Evolutionary conservation across 129 eudicot species (phyloP).

Genomic region (Chrysanthemum lavandulifolium): DNA sequence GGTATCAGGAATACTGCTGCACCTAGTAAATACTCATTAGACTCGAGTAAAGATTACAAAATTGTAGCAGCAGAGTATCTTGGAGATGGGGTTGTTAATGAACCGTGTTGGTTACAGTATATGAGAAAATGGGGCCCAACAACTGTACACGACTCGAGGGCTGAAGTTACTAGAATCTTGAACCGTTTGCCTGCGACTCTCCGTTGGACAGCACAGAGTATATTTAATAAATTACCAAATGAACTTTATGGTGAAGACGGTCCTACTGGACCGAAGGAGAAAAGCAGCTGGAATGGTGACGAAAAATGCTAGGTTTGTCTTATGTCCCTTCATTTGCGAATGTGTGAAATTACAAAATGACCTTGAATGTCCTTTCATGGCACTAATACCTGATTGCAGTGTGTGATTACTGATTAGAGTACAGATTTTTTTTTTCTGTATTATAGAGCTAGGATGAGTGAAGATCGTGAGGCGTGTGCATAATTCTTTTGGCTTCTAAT

Average conservation of each 20-base stretch:
- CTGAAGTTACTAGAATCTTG: slow-evolving; percentile 60
- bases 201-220: slow-evolving; percentile 40
- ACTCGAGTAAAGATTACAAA: slow-evolving; percentile 67
- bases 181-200: slow-evolving; percentile 51
- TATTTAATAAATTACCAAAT: slow-evolving; percentile 56
- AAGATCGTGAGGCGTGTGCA: slow-evolving; percentile 11
- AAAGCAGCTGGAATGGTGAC: slow-evolving; percentile 91
- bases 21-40: slow-evolving; percentile 49
- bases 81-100: slow-evolving; percentile 56
- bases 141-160: slow-evolving; percentile 61
- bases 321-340: neutral
- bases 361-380: slow-evolving; percentile 10
- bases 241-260: slow-evolving; percentile 87
- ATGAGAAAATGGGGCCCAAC: slow-evolving; percentile 97
- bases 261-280: slow-evolving; percentile 98
- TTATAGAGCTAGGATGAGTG: neutral
- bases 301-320: slow-evolving; percentile 62
- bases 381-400: slow-evolving; percentile 1
- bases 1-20: slow-evolving; percentile 79
- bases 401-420: slow-evolving; percentile 4
- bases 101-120: slow-evolving; percentile 87
- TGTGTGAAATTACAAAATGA: slow-evolving; percentile 22
- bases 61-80: slow-evolving; percentile 90
- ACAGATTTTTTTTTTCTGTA: slow-evolving; percentile 9
- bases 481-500: neutral